These are phyloP conservation scores for Dioszegia hungarica DNA, from an alignment of 768 basidiomycete genomes.

Conservation along the genomic window DNA sequence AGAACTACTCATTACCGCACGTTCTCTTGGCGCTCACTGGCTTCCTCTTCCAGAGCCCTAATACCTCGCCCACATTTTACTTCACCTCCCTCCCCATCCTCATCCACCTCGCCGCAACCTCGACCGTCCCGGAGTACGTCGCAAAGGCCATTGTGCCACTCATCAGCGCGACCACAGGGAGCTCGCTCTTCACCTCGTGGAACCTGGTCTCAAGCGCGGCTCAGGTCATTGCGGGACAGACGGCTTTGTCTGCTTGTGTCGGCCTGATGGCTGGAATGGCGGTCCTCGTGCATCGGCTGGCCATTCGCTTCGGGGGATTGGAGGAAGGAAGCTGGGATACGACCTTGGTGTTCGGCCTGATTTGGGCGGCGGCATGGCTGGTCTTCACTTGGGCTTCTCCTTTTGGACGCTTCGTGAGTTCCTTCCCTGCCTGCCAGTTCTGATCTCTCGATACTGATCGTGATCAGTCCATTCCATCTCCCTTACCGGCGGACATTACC, in stretches of 20 bases:
- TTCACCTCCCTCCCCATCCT: slow-evolving; percentile 12
- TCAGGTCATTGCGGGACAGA: slow-evolving; percentile 5
- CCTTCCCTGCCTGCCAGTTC: no score
- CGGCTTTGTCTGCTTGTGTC: not conserved
- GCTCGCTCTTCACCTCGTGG: not conserved
- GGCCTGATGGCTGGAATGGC: not conserved
- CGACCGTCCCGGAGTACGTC: not conserved
- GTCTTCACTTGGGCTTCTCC: slow-evolving; percentile 5
- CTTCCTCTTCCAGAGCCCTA: slow-evolving; percentile 9
- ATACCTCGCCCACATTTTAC: not conserved
- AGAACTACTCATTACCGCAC: not conserved
- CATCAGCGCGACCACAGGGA: not conserved
- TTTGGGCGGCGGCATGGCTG: slow-evolving; percentile 10
- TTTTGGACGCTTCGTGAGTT: slow-evolving; percentile 9
- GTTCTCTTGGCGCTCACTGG: slow-evolving; percentile 1
- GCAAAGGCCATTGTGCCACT: not conserved
- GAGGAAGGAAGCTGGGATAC: slow-evolving; percentile 9
- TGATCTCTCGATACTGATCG: not conserved
- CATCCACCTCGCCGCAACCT: not conserved
- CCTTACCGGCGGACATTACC: not conserved
- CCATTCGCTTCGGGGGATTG: not conserved
- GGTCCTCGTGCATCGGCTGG: not conserved
- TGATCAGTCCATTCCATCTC: slow-evolving; percentile 11
- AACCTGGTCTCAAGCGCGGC: not conserved
- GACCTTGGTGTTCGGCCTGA: slow-evolving; percentile 5